Evolutionary conservation across 2,329 filamentous ascomycete species (phyloP).

Genomic region (Penicillium glabrum): DNA sequence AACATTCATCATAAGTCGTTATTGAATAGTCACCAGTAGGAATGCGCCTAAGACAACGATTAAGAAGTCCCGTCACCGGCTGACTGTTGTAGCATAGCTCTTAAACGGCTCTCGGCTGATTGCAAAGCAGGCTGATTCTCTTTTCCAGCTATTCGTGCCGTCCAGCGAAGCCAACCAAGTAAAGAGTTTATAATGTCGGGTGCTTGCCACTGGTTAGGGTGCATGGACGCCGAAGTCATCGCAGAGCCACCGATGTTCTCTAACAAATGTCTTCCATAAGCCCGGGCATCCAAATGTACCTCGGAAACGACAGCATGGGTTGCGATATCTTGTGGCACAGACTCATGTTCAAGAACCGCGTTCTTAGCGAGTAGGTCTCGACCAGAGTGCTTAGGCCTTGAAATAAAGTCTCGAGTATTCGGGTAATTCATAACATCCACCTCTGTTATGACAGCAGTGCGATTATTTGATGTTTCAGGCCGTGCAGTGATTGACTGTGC

Average conservation of each 20-base stretch:
- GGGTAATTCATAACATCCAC: conserved; percentile 6
- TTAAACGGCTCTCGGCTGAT: conserved; percentile 38
- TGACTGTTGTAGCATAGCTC: conserved; percentile 34
- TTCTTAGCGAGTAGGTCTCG: conserved; percentile 32
- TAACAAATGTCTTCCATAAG: conserved; percentile 15
- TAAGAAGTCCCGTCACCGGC: neutral
- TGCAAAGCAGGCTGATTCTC: conserved; percentile 19
- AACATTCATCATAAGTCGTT: conserved; percentile 5
- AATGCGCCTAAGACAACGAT: neutral
- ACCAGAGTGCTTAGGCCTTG: conserved; percentile 26
- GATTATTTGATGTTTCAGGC: neutral
- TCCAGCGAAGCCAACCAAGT: conserved; percentile 35
- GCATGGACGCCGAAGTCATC: neutral
- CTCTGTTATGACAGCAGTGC: conserved; percentile 1
- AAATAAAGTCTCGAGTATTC: conserved; percentile 28
- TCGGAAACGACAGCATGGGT: conserved; percentile 43
- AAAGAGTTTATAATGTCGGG: conserved; percentile 34
- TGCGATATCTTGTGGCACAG: conserved; percentile 23
- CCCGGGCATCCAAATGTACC: conserved; percentile 38
- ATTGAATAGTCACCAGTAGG: neutral
- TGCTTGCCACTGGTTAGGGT: conserved; percentile 10
- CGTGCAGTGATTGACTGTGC: conserved; percentile 13
- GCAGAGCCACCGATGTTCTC: neutral
- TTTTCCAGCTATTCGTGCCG: conserved; percentile 19
- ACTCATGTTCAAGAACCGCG: conserved; percentile 7